A percentile compares a stretch with the other conserved stretches of the same genome.
phyloP scores from a whole-genome alignment of 179 eudicot genomes.

The Carnegiea gigantea region DNA sequence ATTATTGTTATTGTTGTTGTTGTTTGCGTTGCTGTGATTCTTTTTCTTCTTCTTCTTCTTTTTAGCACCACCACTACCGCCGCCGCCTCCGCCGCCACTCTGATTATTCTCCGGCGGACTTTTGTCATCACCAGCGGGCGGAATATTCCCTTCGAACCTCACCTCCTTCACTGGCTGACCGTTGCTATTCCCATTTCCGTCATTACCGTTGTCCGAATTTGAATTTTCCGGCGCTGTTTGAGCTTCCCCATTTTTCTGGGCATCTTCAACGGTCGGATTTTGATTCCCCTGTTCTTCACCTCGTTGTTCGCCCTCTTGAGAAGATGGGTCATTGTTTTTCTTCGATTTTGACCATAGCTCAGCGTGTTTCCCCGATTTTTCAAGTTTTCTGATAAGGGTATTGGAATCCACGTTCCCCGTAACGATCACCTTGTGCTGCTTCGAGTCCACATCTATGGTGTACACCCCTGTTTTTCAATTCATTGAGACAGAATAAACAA shows the following conservation, averaged over 20 bases:
- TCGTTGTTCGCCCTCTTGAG: not conserved
- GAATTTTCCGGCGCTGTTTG: not conserved
- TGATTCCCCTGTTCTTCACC: constrained; percentile 1
- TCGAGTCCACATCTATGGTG: constrained; percentile 49
- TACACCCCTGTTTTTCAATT: constrained; percentile 50
- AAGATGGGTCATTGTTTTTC: constrained; percentile 17
- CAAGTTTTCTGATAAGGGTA: constrained; percentile 49
- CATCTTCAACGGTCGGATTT: not conserved
- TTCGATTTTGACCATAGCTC: constrained; percentile 50
- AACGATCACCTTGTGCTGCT: constrained; percentile 58
- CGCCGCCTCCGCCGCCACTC: constrained; percentile 18
- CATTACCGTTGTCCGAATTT: not conserved
- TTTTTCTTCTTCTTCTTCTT: constrained; percentile 57
- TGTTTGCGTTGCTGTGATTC: not conserved
- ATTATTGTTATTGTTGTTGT: not conserved
- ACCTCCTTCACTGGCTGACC: constrained; percentile 27
- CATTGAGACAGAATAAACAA: not conserved
- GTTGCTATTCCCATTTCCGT: not conserved
- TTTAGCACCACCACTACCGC: constrained; percentile 34
- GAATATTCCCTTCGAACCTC: constrained; percentile 41
- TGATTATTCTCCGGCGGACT: constrained; percentile 25
- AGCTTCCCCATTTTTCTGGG: not conserved
- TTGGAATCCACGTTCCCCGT: constrained; percentile 53
- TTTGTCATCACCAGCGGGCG: constrained; percentile 24
- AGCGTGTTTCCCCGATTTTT: constrained; percentile 68